Percentiles rank a stretch among this genome's conserved stretches.
phyloP scores from a whole-genome alignment of 2,329 filamentous ascomycete genomes.

The Colletotrichum lentis region DNA sequence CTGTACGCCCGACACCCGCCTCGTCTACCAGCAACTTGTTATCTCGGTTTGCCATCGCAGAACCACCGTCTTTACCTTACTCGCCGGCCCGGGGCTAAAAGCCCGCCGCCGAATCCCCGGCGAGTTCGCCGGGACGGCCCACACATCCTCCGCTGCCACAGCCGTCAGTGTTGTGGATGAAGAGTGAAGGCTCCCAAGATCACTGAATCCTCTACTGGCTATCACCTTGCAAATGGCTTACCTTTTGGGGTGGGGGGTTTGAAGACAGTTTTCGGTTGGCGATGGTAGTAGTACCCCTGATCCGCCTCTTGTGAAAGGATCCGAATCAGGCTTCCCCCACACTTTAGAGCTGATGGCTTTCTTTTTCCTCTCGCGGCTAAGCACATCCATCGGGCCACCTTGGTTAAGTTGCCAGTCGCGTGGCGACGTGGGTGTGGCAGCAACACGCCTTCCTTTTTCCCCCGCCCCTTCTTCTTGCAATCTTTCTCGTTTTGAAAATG shows the following conservation, averaged over 20 bases:
- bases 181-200: background rate
- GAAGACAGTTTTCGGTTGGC: background rate
- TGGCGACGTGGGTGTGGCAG: conserved; percentile 11
- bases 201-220: background rate
- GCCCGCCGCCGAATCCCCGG: background rate
- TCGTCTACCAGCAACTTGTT: background rate
- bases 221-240: conserved; percentile 6
- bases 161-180: background rate
- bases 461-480: too few species aligned
- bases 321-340: conserved; percentile 7
- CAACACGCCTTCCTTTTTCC: background rate
- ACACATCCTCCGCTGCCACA: background rate
- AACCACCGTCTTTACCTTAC: background rate
- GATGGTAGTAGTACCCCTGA: conserved; percentile 10
- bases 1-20: conserved; percentile 2
- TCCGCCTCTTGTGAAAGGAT: conserved; percentile 7
- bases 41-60: background rate
- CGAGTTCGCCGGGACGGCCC: background rate
- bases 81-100: background rate
- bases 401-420: conserved; percentile 20
- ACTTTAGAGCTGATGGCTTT: conserved; percentile 25
- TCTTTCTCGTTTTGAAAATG: background rate
- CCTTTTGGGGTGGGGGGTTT: background rate
- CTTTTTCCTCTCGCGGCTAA: conserved; percentile 28
- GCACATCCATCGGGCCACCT: conserved; percentile 8